A percentile compares a stretch with the other conserved stretches of the same genome.
These are phyloP conservation scores for Laburnicola sp. DNA, from an alignment of 2,329 filamentous ascomycete genomes.

Conservation along the genomic window DNA sequence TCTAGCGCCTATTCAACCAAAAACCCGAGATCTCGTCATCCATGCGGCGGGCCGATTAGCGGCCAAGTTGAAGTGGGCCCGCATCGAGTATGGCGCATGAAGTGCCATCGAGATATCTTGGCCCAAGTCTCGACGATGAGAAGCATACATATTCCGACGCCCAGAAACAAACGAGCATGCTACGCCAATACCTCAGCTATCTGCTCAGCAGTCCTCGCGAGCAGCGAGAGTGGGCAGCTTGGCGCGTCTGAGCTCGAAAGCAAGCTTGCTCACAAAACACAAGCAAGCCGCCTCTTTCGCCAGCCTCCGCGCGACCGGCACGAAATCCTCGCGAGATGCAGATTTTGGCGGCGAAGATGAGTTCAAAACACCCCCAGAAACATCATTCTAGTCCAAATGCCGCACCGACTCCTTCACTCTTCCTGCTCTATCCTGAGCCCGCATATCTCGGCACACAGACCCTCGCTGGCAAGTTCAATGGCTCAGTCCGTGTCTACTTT, in stretches of 20 bases:
- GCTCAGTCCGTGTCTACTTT: slow-evolving; percentile 42
- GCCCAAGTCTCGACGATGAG: slow-evolving; percentile 85
- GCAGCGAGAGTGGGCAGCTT: slow-evolving; percentile 38
- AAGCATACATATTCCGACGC: slow-evolving; percentile 44
- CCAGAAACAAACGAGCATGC: slow-evolving; percentile 33
- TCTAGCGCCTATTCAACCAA: slow-evolving; percentile 85
- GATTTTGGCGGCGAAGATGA: slow-evolving; percentile 44
- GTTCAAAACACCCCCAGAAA: slow-evolving; percentile 53
- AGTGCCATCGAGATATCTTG: slow-evolving; percentile 87
- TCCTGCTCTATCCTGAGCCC: slow-evolving; percentile 42
- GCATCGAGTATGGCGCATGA: slow-evolving; percentile 92
- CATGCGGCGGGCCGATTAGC: slow-evolving; percentile 80
- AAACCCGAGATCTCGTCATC: slow-evolving; percentile 84
- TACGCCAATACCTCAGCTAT: slow-evolving; percentile 23
- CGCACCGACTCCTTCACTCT: slow-evolving; percentile 33
- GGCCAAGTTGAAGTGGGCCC: slow-evolving; percentile 89
- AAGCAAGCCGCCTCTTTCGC: slow-evolving; percentile 39
- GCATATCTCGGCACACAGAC: slow-evolving; percentile 33
- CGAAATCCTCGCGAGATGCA: slow-evolving; percentile 43
- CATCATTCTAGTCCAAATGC: slow-evolving; percentile 41
- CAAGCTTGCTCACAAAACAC: slow-evolving; percentile 37
- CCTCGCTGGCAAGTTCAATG: slow-evolving; percentile 39
- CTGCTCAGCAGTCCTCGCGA: slow-evolving; percentile 29
- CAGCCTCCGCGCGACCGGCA: slow-evolving; percentile 38
- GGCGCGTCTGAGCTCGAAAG: slow-evolving; percentile 42